A percentile compares a stretch with the other conserved stretches of the same genome.
Conservation (phyloP, 805 yeast genomes). For the Suhomyces canberraensis region DNA sequence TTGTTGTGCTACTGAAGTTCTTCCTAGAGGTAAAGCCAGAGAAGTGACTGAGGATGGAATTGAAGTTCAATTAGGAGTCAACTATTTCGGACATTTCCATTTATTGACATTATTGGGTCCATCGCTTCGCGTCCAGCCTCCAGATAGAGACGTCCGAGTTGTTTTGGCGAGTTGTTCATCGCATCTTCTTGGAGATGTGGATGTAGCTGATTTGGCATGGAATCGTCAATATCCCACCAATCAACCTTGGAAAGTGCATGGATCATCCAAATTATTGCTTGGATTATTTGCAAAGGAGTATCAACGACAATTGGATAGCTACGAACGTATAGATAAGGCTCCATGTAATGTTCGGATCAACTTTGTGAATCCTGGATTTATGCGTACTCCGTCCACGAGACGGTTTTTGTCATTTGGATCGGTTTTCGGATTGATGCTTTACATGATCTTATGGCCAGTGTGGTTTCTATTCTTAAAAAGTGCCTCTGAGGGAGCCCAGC, state of each 20-base stretch:
- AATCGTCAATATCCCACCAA: constrained; percentile 53
- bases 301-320: constrained; percentile 59
- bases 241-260: constrained; percentile 74
- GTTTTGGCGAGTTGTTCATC: constrained; percentile 75
- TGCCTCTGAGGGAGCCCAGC: constrained; percentile 76
- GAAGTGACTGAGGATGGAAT: constrained; percentile 75
- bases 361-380: constrained; percentile 86
- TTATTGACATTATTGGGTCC: constrained; percentile 79
- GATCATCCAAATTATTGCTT: constrained; percentile 76
- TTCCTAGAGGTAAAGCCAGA: constrained; percentile 68
- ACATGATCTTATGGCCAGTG: constrained; percentile 71
- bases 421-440: constrained; percentile 53
- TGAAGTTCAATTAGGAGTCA: constrained; percentile 80
- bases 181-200: constrained; percentile 69
- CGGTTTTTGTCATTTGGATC: constrained; percentile 77
- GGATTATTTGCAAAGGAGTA: constrained; percentile 74
- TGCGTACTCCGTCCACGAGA: constrained; percentile 84
- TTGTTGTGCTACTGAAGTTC: constrained; percentile 80
- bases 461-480: constrained; percentile 81
- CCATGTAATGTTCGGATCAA: constrained; percentile 68
- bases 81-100: constrained; percentile 80
- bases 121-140: constrained; percentile 81
- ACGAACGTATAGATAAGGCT: constrained; percentile 67
- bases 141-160: constrained; percentile 90
- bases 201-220: constrained; percentile 64